These are phyloP conservation scores for Grigorovia humatica DNA, from an alignment of 805 yeast species.

Conservation along the genomic window DNA sequence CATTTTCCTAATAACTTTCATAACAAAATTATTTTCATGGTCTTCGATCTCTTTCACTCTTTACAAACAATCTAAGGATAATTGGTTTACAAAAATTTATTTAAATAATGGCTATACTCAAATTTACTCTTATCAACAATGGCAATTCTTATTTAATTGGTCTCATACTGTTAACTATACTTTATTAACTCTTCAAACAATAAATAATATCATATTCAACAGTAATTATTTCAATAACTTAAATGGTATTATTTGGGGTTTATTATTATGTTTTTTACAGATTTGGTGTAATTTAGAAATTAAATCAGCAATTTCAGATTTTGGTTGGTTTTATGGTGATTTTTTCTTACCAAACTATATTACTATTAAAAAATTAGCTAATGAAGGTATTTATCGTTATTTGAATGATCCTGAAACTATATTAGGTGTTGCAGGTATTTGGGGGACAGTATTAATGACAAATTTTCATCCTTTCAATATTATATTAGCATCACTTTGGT, in stretches of 20 bases:
- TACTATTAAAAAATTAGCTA: constrained; percentile 44
- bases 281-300: constrained; percentile 61
- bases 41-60: constrained; percentile 41
- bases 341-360: constrained; percentile 54
- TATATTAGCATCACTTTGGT: constrained; percentile 53
- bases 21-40: constrained; percentile 42
- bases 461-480: constrained; percentile 39
- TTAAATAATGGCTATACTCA: constrained; percentile 55
- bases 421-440: constrained; percentile 66
- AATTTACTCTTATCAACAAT: constrained; percentile 56
- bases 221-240: not conserved
- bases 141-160: constrained; percentile 56
- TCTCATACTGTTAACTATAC: constrained; percentile 47
- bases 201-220: constrained; percentile 20
- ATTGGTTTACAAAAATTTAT: constrained; percentile 54
- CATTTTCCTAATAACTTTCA: constrained; percentile 34
- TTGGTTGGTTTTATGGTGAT: constrained; percentile 89
- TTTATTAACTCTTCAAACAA: constrained; percentile 34
- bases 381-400: constrained; percentile 73
- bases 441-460: constrained; percentile 60
- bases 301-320: constrained; percentile 61
- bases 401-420: constrained; percentile 75
- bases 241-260: constrained; percentile 39
- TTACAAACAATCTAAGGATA: constrained; percentile 46
- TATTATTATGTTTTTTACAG: constrained; percentile 46